Evolutionary conservation across 2,329 filamentous ascomycete genomes (phyloP), one percentile per base, ranked within the genome.

Genomic region (Pestalotiopsis sp.): DNA sequence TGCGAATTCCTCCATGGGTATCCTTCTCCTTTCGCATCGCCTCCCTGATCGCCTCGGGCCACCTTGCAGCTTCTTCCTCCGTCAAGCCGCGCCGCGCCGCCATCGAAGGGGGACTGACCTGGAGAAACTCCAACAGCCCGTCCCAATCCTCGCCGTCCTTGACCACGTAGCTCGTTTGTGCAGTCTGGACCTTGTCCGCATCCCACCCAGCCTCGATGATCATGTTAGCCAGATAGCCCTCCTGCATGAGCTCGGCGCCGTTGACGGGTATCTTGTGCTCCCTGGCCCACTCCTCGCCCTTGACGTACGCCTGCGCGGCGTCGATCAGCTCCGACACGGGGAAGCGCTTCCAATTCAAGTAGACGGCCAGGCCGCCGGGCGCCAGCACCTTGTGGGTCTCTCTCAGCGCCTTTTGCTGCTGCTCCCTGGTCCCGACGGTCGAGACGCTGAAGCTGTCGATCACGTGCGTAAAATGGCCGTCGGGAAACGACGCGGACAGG

Each of bases 371-470:
- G 4, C 78, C 78, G 5, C 68, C 73, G 4, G 73, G 72, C n/a
- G 71, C 25, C 13, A 80, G 71, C 3, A 78, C 78, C 4, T 76
- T 76, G 52, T 75, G 59, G 3, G 75, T 76, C 65, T 80, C 78
- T 7, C 69, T 66, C 0, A 80, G 52, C n/a, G 71, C 74, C 1
- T 52, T n/a, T 14, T 56, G 38, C 45, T 69, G 68, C 64, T 72
- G 69, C 6, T 70, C 60, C 1, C 73, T 75, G 17, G 73, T 66
- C 2, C 69, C 56, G 23, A 80, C 72, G 11, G 75, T 75, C 60
- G 76, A 80, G 38, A 78, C 70, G 68, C 77, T 78, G 25, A 79
- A 77, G 68, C 77, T 78, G 64, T 74, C 70, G 66, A 79, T 73
- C 14, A 67, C 72, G 68, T 79, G 78, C 0, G 73, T 73, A 49